Base-by-base conservation (phyloP, 2,329 filamentous ascomycete species). In the Alternaria arbusti region DNA sequence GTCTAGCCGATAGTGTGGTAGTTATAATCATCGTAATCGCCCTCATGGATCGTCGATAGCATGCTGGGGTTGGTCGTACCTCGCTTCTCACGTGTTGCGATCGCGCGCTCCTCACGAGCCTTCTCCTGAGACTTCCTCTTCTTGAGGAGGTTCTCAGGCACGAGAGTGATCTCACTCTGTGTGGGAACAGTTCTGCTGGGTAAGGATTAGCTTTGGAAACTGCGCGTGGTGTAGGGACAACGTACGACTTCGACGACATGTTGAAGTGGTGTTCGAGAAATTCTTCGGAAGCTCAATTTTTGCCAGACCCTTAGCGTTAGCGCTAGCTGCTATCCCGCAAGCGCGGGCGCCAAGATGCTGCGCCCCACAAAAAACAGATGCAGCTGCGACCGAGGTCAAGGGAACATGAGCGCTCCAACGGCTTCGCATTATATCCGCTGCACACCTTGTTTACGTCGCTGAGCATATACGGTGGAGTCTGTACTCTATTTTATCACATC, bases 101-200 rank as follows among this genome's bases (percentile, higher is more conserved):
- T 88, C 75, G 88, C 84, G 83, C 90, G 91, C 86, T 95, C 92
- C 84, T 96, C 94, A 84, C 94, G 92, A 83, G 94, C 94, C 90
- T 97, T 97, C 90, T 99, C 96, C 87, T 97, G 95, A 84, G 90
- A 93, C 94, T 99, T 99, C 88, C 96, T 93, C 93, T 99, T 99
- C 92, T 99, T 99, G 85, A 99, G 90, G 81, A 99, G 93, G 79
- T 96, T 99, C 93, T 99, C 96, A 78, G 96, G 96, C 82, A 98
- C 93, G 84, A 98, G 88, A 84, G 55, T 63, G 44, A 99, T 90
- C 84, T 98, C 92, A 84, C 97, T 93, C 85, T 94, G 86, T 84
- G 94, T 97, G 76, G 96, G 93, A 81, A 97, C 92, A 86, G 90
- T 90, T 86, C 94, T 97, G 82, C 80, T 82, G 47, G 57, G 26